Conservation (phyloP, 1,139 yeast species). For the Nakaseomyces delphensis region DNA sequence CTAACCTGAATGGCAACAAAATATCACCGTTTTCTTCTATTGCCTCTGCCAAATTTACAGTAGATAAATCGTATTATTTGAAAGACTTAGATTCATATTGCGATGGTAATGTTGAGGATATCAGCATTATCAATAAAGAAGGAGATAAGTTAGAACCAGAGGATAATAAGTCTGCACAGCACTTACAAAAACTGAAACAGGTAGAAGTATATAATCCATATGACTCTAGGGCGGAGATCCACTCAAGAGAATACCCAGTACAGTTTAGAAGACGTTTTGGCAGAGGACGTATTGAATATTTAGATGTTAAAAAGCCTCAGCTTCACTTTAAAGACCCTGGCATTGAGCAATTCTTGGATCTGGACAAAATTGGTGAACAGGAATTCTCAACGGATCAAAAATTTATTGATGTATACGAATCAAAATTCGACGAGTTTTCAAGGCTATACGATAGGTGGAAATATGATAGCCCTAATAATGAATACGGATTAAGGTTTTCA, state of each 20-base stretch:
- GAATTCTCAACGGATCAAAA: slow-evolving; percentile 18
- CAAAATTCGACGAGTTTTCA: slow-evolving; percentile 41
- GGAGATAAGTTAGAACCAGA: slow-evolving; percentile 20
- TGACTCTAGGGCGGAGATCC: slow-evolving; percentile 24
- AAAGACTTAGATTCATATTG: slow-evolving; percentile 24
- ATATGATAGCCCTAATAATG: slow-evolving; percentile 59
- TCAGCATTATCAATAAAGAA: slow-evolving; percentile 21
- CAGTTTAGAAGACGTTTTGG: slow-evolving; percentile 71
- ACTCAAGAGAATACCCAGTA: slow-evolving; percentile 45
- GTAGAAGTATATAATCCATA: slow-evolving; percentile 29
- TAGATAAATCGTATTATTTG: slow-evolving; percentile 49
- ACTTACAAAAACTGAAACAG: slow-evolving; percentile 21
- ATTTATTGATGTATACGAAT: slow-evolving; percentile 45
- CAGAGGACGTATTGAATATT: slow-evolving; percentile 57
- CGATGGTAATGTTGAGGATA: slow-evolving; percentile 19
- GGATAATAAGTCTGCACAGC: slow-evolving; percentile 9
- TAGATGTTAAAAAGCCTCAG: slow-evolving; percentile 49
- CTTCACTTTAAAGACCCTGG: slow-evolving; percentile 30
- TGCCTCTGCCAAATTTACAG: slow-evolving; percentile 63
- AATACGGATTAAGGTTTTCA: slow-evolving; percentile 49
- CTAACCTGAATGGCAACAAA: slow-evolving; percentile 39
- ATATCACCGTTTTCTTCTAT: slow-evolving; percentile 71
- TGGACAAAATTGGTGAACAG: slow-evolving; percentile 27
- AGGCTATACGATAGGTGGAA: slow-evolving; percentile 66
- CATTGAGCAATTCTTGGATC: slow-evolving; percentile 24